Conservation (phyloP, 208 protist species). For the Crithidia acanthocephali region DNA sequence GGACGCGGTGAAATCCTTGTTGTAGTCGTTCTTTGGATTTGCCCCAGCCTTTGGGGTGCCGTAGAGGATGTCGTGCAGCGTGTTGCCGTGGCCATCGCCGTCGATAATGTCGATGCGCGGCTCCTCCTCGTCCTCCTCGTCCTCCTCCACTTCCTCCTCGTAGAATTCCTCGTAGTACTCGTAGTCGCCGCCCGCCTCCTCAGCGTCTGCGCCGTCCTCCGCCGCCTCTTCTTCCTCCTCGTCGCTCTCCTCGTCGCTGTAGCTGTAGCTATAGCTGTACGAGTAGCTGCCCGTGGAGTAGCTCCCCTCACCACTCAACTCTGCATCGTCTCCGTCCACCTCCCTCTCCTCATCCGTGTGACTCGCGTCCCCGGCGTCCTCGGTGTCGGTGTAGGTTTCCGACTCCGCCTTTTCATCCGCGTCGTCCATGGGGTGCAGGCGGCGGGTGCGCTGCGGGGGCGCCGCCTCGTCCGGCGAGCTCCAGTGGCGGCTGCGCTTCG, state of each 20-base stretch:
- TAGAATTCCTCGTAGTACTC: slow-evolving; percentile 71
- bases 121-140: slow-evolving; percentile 72
- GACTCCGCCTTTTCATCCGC: slow-evolving; percentile 2
- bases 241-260: slow-evolving; percentile 28
- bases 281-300: slow-evolving; percentile 17
- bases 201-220: slow-evolving; percentile 29
- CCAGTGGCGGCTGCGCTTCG: slow-evolving; percentile 20
- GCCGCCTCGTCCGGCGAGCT: not conserved
- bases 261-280: slow-evolving; percentile 34
- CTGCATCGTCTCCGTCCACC: not conserved
- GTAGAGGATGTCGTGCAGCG: slow-evolving; percentile 66
- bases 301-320: slow-evolving; percentile 13
- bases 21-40: slow-evolving; percentile 34
- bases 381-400: slow-evolving; percentile 4
- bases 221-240: slow-evolving; percentile 19
- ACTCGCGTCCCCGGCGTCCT: slow-evolving; percentile 5
- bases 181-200: slow-evolving; percentile 36
- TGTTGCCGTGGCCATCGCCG: slow-evolving; percentile 43
- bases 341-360: slow-evolving; percentile 9
- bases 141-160: slow-evolving; percentile 68
- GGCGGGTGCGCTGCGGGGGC: slow-evolving; percentile 17
- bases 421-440: slow-evolving; percentile 9
- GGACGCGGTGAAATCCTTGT: slow-evolving; percentile 29
- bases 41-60: slow-evolving; percentile 57
- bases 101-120: slow-evolving; percentile 82